Evolutionary conservation across 352 stramenopile species (phyloP), one percentile per base, ranked within the genome.

Genomic region (Phytophthora foliorum): DNA sequence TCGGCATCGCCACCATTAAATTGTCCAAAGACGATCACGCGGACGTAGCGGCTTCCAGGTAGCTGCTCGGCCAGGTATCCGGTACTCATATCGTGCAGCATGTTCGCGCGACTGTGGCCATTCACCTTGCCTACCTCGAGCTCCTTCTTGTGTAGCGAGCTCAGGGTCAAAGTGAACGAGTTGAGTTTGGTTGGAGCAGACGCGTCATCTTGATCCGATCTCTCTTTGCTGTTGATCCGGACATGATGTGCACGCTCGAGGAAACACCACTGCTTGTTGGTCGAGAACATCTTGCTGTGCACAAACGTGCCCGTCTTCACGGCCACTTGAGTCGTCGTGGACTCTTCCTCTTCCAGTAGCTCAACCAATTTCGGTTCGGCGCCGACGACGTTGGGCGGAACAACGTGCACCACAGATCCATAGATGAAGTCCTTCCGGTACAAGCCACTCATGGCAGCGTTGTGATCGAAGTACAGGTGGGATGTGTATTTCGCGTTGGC

Each of bases 181-280:
- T 74, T 68, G 22, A 38, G 6, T 41, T 58, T 63, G 10, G n/a
- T 4, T 9, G 38, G 38, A 19, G 13, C 46, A 21, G 32, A 39
- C 11, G 13, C 56, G 36, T 41, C 50, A 27, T 19, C 24, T 16
- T 41, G 10, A 2, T 50, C 57, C 6, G 27, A 0, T 34, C 32
- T 1, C 31, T 24, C 16, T 14, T 22, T 32, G 6, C 22, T 21
- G 8, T 63, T 46, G 48, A 34, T 8, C 17, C 31, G 32, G 41
- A 54, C 19, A 21, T 74, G 62, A 36, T 74, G 36, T 7, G 72
- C 52, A 16, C 63, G 57, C 42, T 85, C 75, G 25, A 84, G 69
- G 51, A 70, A 81, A 48, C 74, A 85, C 74, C 74, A 82, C 58
- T 85, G 74, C 61, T 85, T 74, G 50, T 85, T 82, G 29, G 56